Base-by-base conservation (phyloP, 2,329 filamentous ascomycete genomes). In the Helotiales sp. region DNA sequence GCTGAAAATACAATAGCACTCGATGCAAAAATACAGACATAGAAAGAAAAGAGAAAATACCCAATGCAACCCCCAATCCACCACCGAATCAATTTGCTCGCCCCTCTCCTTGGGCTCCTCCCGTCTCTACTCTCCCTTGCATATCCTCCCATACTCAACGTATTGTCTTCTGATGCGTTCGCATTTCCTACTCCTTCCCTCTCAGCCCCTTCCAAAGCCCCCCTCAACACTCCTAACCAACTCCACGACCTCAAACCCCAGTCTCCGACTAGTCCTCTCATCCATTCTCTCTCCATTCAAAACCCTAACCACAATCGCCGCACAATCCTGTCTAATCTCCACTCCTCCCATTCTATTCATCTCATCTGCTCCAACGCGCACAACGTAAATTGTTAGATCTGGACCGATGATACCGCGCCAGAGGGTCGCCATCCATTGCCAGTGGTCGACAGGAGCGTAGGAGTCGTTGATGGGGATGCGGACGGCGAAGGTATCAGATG, bases 381-480 rank as follows among this genome's bases (percentile, higher is more conserved):
- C 80, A 17, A 89, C 81, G 68, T 89, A 91, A 27, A 95, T 79
- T 1, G 89, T 89, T 46, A 93, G 76, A 72, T 98, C 93, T 0
- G 93, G 86, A 0, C 89, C 91, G 1, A 93, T 81, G 54, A 90
- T 89, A 9, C 91, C 91, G 9, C 93, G 86, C 93, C 93, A 98
- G 22, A 97, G 82, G 42, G 90, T 93, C 33, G 93, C 93, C 79
- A 95, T 91, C 93, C 93, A 98, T 73, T 96, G 90, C 92, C 93
- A 98, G 75, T 98, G 93, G 67, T 96, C 92, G n/a, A 89, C 81
- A 0, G 90, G 86, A 15, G 85, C 83, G 72, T 96, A 96, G 6
- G 81, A 79, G 69, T 96, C 92, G 17, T 81, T 77, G 64, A 96
- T 91, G 1, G 89, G 88, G 42, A 93, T 85, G 13, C 81, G 78